Base-by-base conservation (phyloP, 768 basidiomycete genomes). In the Daedaleopsis nitida region DNA sequence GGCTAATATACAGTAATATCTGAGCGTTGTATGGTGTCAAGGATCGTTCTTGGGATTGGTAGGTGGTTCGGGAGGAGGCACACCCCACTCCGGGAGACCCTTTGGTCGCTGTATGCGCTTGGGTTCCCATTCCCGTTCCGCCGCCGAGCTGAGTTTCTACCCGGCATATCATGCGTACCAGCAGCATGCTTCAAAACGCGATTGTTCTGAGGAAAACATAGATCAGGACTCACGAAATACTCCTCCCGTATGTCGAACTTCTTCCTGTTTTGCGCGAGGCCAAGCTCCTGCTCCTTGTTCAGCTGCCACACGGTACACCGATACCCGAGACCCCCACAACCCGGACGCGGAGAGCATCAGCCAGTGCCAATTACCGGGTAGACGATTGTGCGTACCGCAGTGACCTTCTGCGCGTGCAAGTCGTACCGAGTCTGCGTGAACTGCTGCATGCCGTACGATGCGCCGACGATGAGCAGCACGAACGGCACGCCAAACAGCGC, bases 391-490 rank as follows among this genome's bases (percentile, higher is more conserved):
- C 80, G 56, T 61, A 89, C 89, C 77, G 85, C 82, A 66, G 85
- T 83, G 27, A 92, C 83, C 72, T 87, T 91, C 75, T 89, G 84
- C 70, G 91, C 87, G 34, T 96, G 90, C 63, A 92, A 73, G 72
- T 98, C 96, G 71, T 98, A 98, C 27, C 92, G 82, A 32, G 92
- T 96, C 73, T 94, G 92, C 0, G 95, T 95, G 70, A 99, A 86
- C 1, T 82, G 77, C 17, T 87, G 83, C 52, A 99, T 76, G 7
- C 87, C 94, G 70, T 89, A 98, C 17, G 92, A 94, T 1, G 93
- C 90, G 13, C 81, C 86, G 58, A 98, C 92, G 74, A 97, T 89
- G 65, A 94, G 78, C 66, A 89, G 70, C 9, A 98, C 62, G 74
- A 98, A 97, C 0, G 96, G 93, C 0, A 94, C 73, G 12, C 96